A percentile compares a stretch with the other conserved stretches of the same genome.
Conservation (phyloP, 2,329 filamentous ascomycete genomes). For the Teratosphaeria zuluensis region DNA sequence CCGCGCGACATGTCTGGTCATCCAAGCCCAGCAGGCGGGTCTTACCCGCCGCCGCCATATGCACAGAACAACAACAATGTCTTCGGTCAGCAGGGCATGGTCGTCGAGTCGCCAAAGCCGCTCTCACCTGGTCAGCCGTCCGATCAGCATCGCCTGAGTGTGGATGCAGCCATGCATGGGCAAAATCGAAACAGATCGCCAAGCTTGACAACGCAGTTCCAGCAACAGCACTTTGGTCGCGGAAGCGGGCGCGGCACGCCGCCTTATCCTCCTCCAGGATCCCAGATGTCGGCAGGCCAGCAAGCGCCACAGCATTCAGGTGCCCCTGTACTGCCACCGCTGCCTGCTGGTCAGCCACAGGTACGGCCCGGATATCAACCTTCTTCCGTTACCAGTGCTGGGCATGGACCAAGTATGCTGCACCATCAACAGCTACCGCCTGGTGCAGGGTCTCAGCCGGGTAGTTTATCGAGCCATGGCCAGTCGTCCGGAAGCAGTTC, state of each 20-base stretch:
- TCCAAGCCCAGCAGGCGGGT: constrained; percentile 14
- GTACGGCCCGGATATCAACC: constrained; percentile 10
- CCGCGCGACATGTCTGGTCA: constrained; percentile 29
- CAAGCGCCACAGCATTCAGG: constrained; percentile 17
- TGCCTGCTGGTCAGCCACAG: constrained; percentile 20
- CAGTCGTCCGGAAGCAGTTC: constrained; percentile 49
- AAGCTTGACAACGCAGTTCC: constrained; percentile 55
- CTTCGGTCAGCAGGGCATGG: constrained; percentile 55
- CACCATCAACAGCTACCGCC: constrained; percentile 22
- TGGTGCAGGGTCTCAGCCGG: constrained; percentile 35
- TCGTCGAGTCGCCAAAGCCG: constrained; percentile 83
- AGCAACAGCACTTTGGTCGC: constrained; percentile 54
- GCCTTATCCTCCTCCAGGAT: constrained; percentile 30
- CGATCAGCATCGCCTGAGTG: constrained; percentile 44
- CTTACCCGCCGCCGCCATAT: constrained; percentile 15
- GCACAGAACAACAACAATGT: constrained; percentile 38
- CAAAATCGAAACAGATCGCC: constrained; percentile 51
- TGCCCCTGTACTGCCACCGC: constrained; percentile 31
- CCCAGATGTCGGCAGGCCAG: not conserved
- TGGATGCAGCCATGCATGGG: constrained; percentile 29
- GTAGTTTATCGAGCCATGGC: constrained; percentile 44
- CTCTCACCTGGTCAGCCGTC: constrained; percentile 55
- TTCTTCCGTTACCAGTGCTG: constrained; percentile 9
- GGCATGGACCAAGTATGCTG: constrained; percentile 28
- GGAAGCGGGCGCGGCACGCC: constrained; percentile 50